Conservation (phyloP, 257 asterid species). For the Voacanga thouarsii region DNA sequence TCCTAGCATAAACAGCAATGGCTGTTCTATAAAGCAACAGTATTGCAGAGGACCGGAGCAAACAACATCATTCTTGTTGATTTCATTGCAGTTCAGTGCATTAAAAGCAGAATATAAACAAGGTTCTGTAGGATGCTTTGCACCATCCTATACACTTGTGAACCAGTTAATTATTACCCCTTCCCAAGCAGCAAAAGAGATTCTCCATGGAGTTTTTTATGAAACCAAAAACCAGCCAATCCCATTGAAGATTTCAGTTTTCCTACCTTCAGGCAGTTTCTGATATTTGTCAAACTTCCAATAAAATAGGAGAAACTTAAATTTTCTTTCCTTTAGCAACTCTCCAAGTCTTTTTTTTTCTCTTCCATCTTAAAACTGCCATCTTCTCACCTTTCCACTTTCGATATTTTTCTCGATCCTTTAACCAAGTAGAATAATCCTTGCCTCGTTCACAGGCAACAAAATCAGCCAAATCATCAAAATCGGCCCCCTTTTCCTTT, state of each 20-base stretch:
- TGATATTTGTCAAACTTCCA: background rate
- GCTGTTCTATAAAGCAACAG: background rate
- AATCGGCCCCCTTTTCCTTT: conserved; percentile 18
- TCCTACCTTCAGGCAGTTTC: conserved; percentile 3
- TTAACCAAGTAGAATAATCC: conserved; percentile 65
- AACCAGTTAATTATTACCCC: background rate
- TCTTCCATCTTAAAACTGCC: conserved; percentile 66
- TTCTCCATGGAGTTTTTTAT: background rate
- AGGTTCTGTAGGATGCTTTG: background rate
- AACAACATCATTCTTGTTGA: background rate
- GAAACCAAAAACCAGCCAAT: background rate
- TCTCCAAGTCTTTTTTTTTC: conserved; percentile 56
- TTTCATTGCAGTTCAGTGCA: background rate
- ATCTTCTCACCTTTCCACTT: conserved; percentile 50
- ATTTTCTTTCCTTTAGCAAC: conserved; percentile 28
- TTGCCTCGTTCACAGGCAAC: conserved; percentile 66
- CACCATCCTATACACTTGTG: background rate
- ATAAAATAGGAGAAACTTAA: background rate
- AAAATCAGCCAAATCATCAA: conserved; percentile 60
- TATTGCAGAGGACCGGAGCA: background rate
- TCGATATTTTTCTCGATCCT: conserved; percentile 49
- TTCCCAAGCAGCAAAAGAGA: background rate
- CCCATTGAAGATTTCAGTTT: background rate
- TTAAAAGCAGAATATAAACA: background rate
- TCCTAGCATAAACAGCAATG: background rate